Evolutionary conservation across 768 basidiomycete species (phyloP).

Genomic region (Auriscalpium microsporum): DNA sequence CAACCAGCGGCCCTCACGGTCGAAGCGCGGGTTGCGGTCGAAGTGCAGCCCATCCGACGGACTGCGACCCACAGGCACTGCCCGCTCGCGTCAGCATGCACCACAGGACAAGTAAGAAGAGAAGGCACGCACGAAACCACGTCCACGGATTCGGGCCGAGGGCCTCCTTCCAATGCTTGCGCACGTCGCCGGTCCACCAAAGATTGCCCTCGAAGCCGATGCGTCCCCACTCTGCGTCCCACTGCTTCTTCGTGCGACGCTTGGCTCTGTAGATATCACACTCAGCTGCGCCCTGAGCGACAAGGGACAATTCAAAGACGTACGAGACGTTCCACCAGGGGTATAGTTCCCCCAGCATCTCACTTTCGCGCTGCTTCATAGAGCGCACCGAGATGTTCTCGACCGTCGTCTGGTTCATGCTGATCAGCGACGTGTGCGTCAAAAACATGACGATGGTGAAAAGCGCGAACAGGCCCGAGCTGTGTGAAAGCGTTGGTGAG

Average conservation of each 20-base stretch:
- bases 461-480: conserved; percentile 60
- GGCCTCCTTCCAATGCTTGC: conserved; percentile 66
- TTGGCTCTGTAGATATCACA: conserved; percentile 36
- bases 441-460: conserved; percentile 54
- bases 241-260: conserved; percentile 35
- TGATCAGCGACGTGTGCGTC: conserved; percentile 55
- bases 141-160: conserved; percentile 66
- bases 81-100: not conserved
- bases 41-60: conserved; percentile 54
- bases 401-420: conserved; percentile 66
- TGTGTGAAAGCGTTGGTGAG: conserved; percentile 21
- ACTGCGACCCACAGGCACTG: conserved; percentile 45
- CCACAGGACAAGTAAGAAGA: not conserved
- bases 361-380: conserved; percentile 59
- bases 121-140: conserved; percentile 68
- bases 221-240: conserved; percentile 79
- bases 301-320: conserved; percentile 16
- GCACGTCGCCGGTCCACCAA: conserved; percentile 69
- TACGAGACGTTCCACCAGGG: conserved; percentile 49
- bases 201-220: conserved; percentile 70
- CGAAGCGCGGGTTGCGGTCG: conserved; percentile 67
- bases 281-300: not conserved
- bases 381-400: conserved; percentile 55
- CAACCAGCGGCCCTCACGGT: conserved; percentile 56
- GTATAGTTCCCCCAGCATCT: conserved; percentile 40